phyloP scores from a whole-genome alignment of 2,329 filamentous ascomycete species.

The Trichoderma atrobrunneum region DNA sequence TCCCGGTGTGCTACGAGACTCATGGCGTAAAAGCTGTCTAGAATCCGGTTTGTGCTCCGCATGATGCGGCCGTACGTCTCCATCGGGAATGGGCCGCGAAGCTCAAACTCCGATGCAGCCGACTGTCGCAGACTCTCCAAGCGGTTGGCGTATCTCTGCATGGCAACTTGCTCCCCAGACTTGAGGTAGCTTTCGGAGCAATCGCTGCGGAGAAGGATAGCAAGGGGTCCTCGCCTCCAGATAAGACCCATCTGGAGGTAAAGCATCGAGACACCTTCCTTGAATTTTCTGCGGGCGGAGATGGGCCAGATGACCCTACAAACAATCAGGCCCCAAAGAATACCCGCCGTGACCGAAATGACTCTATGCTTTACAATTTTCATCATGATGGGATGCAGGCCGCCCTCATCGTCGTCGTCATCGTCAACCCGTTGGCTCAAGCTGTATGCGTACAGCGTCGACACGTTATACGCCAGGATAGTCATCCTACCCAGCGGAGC shows the following conservation, averaged over 20 bases:
- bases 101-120: slow-evolving; percentile 75
- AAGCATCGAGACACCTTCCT: slow-evolving; percentile 76
- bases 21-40: slow-evolving; percentile 91
- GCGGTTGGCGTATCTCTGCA: slow-evolving; percentile 70
- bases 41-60: slow-evolving; percentile 70
- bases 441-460: slow-evolving; percentile 85
- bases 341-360: slow-evolving; percentile 75
- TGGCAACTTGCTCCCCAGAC: slow-evolving; percentile 75
- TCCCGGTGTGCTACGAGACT: slow-evolving; percentile 82
- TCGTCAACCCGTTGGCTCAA: slow-evolving; percentile 71
- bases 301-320: slow-evolving; percentile 87
- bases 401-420: slow-evolving; percentile 78
- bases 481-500: slow-evolving; percentile 87
- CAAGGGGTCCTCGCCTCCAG: slow-evolving; percentile 87
- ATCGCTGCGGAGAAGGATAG: slow-evolving; percentile 62
- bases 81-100: slow-evolving; percentile 76
- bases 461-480: slow-evolving; percentile 88
- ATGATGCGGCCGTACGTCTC: slow-evolving; percentile 68
- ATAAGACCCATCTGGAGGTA: slow-evolving; percentile 90
- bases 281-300: slow-evolving; percentile 77
- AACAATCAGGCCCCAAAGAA: slow-evolving; percentile 82
- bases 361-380: slow-evolving; percentile 83
- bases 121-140: slow-evolving; percentile 68
- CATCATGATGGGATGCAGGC: slow-evolving; percentile 72
- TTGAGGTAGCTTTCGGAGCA: slow-evolving; percentile 68